A percentile compares a stretch with the other conserved stretches of the same genome.
These are phyloP conservation scores for Medicago ruthenica DNA, from an alignment of 306 rosid species.

Conservation along the genomic window DNA sequence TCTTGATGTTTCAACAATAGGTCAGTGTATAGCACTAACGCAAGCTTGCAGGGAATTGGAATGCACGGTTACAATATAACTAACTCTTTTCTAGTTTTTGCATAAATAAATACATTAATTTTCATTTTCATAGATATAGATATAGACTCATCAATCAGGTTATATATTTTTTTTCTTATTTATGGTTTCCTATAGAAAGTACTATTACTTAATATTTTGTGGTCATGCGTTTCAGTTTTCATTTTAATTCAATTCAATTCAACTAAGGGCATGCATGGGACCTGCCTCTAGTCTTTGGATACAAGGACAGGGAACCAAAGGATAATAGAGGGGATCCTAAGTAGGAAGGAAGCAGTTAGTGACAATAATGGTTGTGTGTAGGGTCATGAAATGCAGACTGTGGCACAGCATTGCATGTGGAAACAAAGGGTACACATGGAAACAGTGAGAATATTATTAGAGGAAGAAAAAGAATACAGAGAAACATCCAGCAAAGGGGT, in stretches of 20 bases:
- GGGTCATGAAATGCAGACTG: constrained; percentile 45
- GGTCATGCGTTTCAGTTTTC: constrained; percentile 29
- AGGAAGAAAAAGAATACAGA: not conserved
- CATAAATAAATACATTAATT: constrained; percentile 6
- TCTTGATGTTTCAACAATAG: constrained; percentile 35
- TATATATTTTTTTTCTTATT: constrained; percentile 25
- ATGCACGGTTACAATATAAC: constrained; percentile 44
- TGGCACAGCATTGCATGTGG: constrained; percentile 59
- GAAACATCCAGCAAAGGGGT: constrained; percentile 33
- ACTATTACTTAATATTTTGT: constrained; percentile 37
- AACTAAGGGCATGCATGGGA: constrained; percentile 42
- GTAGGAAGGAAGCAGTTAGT: constrained; percentile 53
- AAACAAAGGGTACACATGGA: constrained; percentile 57
- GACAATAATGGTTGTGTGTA: constrained; percentile 60
- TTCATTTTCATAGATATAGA: constrained; percentile 21
- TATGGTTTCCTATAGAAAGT: constrained; percentile 39
- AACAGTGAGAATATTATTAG: constrained; percentile 37
- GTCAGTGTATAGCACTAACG: constrained; percentile 30
- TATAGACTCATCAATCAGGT: constrained; percentile 38
- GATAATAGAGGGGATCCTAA: constrained; percentile 56
- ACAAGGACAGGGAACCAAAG: constrained; percentile 58
- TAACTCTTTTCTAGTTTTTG: constrained; percentile 29
- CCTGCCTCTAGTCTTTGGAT: constrained; percentile 39
- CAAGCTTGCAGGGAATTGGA: constrained; percentile 42
- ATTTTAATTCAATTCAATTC: constrained; percentile 2